Evolutionary conservation across 2,329 filamentous ascomycete species (phyloP).

Genomic region (Xylariaceae sp.): DNA sequence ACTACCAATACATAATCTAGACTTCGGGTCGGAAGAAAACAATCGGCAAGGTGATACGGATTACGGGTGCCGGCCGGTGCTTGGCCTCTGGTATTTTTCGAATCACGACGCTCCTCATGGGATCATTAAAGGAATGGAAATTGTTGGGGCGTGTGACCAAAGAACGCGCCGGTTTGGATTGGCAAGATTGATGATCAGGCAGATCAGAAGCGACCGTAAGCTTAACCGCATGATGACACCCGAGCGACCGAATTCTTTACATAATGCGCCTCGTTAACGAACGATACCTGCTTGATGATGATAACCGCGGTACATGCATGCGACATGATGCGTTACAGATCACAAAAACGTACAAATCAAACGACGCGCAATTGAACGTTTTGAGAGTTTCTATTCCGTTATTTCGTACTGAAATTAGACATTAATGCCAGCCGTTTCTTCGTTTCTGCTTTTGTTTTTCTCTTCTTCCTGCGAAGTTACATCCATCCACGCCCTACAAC

Average conservation of each 20-base stretch:
- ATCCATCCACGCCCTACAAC: too few species aligned
- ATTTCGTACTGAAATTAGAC: too few species aligned
- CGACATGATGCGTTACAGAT: background rate
- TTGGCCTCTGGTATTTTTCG: background rate
- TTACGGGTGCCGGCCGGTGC: background rate
- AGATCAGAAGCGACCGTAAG: too few species aligned
- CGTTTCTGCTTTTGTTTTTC: too few species aligned
- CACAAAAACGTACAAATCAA: background rate
- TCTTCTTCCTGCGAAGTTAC: too few species aligned
- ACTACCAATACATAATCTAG: too few species aligned
- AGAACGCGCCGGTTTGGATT: background rate
- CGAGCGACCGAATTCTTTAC: background rate
- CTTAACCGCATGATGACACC: background rate
- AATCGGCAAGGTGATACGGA: too few species aligned
- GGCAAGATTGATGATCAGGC: background rate
- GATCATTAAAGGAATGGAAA: background rate
- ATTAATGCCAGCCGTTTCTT: too few species aligned
- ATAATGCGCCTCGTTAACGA: background rate
- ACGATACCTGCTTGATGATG: background rate
- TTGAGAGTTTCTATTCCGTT: too few species aligned
- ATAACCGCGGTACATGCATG: background rate
- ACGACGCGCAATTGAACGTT: too few species aligned
- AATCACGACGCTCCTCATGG: background rate
- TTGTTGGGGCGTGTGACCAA: background rate
- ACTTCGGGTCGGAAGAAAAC: too few species aligned